Evolutionary conservation across 2,329 filamentous ascomycete genomes (phyloP).

Genomic region (Pseudocercospora crystallina): DNA sequence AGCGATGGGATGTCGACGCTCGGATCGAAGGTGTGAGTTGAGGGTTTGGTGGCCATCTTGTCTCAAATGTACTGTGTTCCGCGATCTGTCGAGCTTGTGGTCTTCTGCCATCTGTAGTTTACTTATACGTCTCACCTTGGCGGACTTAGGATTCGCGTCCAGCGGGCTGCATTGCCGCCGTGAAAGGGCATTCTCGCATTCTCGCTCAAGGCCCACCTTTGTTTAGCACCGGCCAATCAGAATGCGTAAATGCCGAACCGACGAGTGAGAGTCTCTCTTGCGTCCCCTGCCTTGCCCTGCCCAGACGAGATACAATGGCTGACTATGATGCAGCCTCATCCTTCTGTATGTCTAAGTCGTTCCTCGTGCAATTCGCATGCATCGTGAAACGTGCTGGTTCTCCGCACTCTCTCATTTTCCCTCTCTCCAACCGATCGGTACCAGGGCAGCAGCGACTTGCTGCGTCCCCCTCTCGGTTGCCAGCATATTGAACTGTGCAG

Average conservation of each 20-base stretch:
- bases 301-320: too few species aligned
- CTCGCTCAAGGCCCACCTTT: not conserved
- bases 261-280: not conserved
- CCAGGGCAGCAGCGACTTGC: conserved; percentile 81
- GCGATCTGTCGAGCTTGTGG: too few species aligned
- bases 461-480: conserved; percentile 88
- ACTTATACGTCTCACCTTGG: too few species aligned
- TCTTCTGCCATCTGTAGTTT: too few species aligned
- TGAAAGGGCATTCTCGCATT: too few species aligned
- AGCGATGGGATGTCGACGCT: conserved; percentile 35
- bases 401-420: conserved; percentile 29
- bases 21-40: conserved; percentile 8
- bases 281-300: not conserved
- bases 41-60: conserved; percentile 3
- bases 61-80: too few species aligned
- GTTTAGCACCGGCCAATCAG: not conserved
- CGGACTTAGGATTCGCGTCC: too few species aligned
- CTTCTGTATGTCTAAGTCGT: too few species aligned
- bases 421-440: conserved; percentile 81
- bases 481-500: conserved; percentile 89
- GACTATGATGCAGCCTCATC: too few species aligned
- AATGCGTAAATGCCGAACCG: conserved; percentile 9
- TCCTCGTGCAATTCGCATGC: too few species aligned
- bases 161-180: too few species aligned
- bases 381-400: not conserved